A percentile compares a stretch with the other conserved stretches of the same genome.
These are phyloP conservation scores for Leccinum griseonigrum DNA, from an alignment of 1,284 basidiomycete genomes.

Conservation along the genomic window DNA sequence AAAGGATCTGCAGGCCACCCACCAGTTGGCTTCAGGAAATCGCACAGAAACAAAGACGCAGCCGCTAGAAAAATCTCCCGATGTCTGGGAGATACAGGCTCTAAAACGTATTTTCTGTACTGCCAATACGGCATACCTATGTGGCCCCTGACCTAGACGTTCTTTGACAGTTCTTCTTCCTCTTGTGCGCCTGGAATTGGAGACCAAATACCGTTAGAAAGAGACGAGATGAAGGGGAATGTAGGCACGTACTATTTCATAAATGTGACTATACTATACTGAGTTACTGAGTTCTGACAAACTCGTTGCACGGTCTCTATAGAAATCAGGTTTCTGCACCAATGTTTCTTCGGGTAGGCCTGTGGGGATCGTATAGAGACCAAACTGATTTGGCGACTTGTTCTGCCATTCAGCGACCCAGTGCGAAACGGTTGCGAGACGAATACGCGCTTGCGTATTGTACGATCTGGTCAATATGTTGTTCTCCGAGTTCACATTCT, in stretches of 20 bases:
- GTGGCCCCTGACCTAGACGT: constrained; percentile 7
- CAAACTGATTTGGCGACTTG: constrained; percentile 24
- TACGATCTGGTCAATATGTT: constrained; percentile 58
- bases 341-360: constrained; percentile 55
- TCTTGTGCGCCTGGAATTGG: constrained; percentile 10
- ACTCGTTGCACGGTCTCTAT: constrained; percentile 1
- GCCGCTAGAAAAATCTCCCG: too few relatives aligned
- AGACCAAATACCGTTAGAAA: not conserved
- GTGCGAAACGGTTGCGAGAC: not conserved
- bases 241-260: constrained; percentile 11
- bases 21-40: constrained; percentile 52
- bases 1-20: constrained; percentile 52
- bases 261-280: constrained; percentile 4
- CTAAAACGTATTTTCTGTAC: too few relatives aligned
- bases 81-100: constrained; percentile 31
- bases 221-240: not conserved
- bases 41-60: too few relatives aligned
- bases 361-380: constrained; percentile 17
- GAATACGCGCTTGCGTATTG: constrained; percentile 47
- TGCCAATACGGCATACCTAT: not conserved
- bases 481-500: constrained; percentile 39
- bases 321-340: constrained; percentile 43
- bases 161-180: constrained; percentile 11
- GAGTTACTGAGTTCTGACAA: not conserved
- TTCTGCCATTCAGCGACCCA: not conserved